Conservation (phyloP, 139 green algal genomes). For the Penium margaritaceum region DNA sequence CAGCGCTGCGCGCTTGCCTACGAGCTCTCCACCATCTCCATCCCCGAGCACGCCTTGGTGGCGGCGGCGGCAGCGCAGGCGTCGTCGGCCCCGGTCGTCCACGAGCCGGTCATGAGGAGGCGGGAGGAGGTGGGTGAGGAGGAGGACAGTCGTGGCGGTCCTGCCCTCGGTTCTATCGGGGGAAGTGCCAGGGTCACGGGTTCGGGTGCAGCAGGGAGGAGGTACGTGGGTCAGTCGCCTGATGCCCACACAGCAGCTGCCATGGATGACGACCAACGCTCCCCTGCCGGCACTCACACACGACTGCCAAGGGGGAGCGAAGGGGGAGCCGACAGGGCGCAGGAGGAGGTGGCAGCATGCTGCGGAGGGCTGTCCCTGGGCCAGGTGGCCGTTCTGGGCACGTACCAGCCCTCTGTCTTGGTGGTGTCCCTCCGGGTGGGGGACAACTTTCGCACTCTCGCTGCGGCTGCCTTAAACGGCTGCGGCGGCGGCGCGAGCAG, state of each 20-base stretch:
- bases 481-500: no score
- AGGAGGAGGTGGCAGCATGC: neutral
- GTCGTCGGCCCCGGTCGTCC: no score
- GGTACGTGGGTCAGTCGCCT: no score
- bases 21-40: slow-evolving; percentile 44
- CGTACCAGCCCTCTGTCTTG: slow-evolving; percentile 40
- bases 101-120: no score
- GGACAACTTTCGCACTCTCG: slow-evolving; percentile 22
- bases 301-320: neutral
- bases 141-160: no score
- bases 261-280: slow-evolving; percentile 5
- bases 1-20: slow-evolving; percentile 8
- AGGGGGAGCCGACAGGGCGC: neutral
- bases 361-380: neutral
- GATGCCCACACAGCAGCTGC: no score
- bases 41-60: slow-evolving; percentile 29
- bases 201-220: no score
- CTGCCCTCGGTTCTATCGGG: no score
- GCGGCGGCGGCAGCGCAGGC: no score
- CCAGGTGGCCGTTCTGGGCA: slow-evolving; percentile 37
- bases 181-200: no score
- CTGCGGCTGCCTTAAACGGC: slow-evolving; percentile 9
- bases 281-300: neutral
- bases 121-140: no score
- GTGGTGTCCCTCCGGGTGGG: slow-evolving; percentile 21